A percentile compares a stretch with the other conserved stretches of the same genome.
These are phyloP conservation scores for Cymbopogon citratus DNA, from an alignment of 176 grass and related monocot species.

Conservation along the genomic window DNA sequence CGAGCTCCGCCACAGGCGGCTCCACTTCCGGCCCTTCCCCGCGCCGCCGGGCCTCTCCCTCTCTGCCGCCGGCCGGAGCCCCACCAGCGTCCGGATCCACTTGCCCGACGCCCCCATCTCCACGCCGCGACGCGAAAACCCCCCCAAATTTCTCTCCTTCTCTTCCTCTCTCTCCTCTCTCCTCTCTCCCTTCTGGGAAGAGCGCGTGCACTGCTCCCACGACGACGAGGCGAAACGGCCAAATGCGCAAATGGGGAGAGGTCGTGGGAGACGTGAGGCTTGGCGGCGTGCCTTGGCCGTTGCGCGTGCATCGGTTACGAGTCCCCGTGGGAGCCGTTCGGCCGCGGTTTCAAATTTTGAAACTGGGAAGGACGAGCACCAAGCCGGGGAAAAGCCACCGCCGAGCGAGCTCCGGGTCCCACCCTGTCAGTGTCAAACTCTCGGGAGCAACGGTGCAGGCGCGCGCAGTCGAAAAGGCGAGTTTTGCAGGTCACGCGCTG, in stretches of 20 bases:
- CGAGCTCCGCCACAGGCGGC: slow-evolving; percentile 59
- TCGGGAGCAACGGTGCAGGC: neutral
- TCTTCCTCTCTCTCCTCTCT: neutral
- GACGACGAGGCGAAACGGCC: neutral
- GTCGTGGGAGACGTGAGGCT: slow-evolving; percentile 13
- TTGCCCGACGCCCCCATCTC: slow-evolving; percentile 66
- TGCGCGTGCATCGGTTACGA: slow-evolving; percentile 12
- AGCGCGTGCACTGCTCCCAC: neutral
- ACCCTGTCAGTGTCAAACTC: neutral
- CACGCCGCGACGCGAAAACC: neutral
- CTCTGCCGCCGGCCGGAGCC: slow-evolving; percentile 38
- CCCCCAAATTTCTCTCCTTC: neutral
- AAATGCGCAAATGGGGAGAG: neutral
- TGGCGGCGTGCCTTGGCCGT: slow-evolving; percentile 32
- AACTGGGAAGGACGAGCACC: neutral
- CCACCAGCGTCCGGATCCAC: slow-evolving; percentile 75
- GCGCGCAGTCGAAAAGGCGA: slow-evolving; percentile 6
- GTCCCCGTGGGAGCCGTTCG: slow-evolving; percentile 18
- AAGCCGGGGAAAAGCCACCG: neutral
- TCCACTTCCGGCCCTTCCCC: slow-evolving; percentile 61
- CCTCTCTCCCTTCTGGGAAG: neutral
- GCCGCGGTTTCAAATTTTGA: slow-evolving; percentile 40
- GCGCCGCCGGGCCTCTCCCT: slow-evolving; percentile 21
- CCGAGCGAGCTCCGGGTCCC: neutral
- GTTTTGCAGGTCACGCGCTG: slow-evolving; percentile 14